A percentile compares a stretch with the other conserved stretches of the same genome.
Evolutionary conservation across 768 basidiomycete genomes (phyloP).

Genomic region (Lepiota venenata): DNA sequence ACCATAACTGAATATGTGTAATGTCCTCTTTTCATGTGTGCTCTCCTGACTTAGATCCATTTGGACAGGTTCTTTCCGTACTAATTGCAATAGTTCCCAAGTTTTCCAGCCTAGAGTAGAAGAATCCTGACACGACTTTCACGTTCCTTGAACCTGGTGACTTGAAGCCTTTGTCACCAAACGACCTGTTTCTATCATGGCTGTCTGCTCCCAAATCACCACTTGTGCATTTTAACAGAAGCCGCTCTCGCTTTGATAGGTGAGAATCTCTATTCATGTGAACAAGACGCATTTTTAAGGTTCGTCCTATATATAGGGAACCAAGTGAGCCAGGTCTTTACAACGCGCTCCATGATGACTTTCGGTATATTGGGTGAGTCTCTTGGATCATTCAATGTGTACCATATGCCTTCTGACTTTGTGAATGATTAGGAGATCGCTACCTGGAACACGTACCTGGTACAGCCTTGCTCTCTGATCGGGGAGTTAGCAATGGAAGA

Average conservation of each 20-base stretch:
- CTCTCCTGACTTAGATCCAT: background rate
- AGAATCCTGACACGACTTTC: background rate
- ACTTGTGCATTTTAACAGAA: too few species aligned
- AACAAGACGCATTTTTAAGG: too few species aligned
- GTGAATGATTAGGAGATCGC: conserved; percentile 27
- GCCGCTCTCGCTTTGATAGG: too few species aligned
- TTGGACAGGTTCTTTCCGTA: too few species aligned
- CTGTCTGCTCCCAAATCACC: too few species aligned
- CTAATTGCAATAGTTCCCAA: background rate
- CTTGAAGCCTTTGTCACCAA: too few species aligned
- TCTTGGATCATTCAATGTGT: background rate
- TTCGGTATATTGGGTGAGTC: conserved; percentile 35
- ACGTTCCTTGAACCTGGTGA: background rate
- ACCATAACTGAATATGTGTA: background rate
- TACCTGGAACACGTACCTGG: conserved; percentile 35
- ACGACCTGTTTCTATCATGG: too few species aligned
- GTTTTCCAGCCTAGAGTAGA: background rate
- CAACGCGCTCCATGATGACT: conserved; percentile 19
- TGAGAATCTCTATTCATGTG: too few species aligned
- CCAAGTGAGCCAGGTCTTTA: background rate
- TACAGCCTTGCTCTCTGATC: conserved; percentile 37
- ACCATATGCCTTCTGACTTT: background rate
- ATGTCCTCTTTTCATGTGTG: background rate
- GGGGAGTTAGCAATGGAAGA: conserved; percentile 31
- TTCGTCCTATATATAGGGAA: too few species aligned